Evolutionary conservation across 345 rosid species (phyloP).

Genomic region (Odontarrhena argentea): DNA sequence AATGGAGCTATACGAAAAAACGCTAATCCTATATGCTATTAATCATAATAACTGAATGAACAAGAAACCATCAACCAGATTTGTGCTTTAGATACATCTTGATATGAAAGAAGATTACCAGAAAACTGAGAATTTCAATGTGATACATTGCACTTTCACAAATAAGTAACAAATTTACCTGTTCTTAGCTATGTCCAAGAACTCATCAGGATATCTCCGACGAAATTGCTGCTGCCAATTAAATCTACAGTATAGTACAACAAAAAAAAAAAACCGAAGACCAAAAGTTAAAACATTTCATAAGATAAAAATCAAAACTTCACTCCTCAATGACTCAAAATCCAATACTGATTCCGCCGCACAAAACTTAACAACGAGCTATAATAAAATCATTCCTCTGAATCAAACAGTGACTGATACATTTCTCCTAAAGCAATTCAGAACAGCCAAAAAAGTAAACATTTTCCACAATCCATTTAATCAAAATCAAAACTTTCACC

Average conservation of each 20-base stretch:
- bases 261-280: not conserved
- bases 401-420: not conserved
- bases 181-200: constrained; percentile 82
- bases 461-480: no score
- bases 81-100: constrained; percentile 1
- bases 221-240: constrained; percentile 87
- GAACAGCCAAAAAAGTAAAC: no score
- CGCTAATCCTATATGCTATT: not conserved
- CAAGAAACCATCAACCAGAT: not conserved
- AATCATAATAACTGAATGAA: not conserved
- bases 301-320: not conserved
- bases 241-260: constrained; percentile 53
- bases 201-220: constrained; percentile 88
- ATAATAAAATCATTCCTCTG: not conserved
- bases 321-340: constrained; percentile 1
- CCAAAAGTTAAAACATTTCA: not conserved
- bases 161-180: constrained; percentile 42
- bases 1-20: not conserved
- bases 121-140: not conserved
- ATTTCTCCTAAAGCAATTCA: no score
- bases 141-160: not conserved
- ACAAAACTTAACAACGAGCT: not conserved
- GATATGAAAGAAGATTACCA: not conserved
- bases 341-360: not conserved
- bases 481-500: no score